A percentile compares a stretch with the other conserved stretches of the same genome.
These are phyloP conservation scores for Potentilla sterilis DNA, from an alignment of 306 rosid genomes.

Conservation along the genomic window DNA sequence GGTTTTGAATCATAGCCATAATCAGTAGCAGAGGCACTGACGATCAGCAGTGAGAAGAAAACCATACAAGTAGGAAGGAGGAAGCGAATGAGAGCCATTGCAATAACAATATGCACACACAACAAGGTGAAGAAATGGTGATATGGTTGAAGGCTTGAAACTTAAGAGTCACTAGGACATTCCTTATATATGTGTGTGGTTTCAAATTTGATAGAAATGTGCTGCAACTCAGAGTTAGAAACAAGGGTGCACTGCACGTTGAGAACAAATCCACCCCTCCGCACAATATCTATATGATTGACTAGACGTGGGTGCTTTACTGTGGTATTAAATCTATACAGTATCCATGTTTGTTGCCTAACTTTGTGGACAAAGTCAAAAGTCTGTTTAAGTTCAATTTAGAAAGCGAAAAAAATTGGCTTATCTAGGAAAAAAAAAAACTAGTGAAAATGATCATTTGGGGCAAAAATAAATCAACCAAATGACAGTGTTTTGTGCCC, in stretches of 20 bases:
- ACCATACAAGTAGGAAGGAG: conserved; percentile 20
- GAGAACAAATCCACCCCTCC: background rate
- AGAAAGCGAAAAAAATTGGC: too few relatives aligned
- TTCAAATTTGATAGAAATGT: background rate
- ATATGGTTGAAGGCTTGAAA: background rate
- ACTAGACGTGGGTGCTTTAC: background rate
- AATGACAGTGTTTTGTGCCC: too few relatives aligned
- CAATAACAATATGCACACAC: background rate
- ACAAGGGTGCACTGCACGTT: background rate
- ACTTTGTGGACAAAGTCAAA: too few relatives aligned
- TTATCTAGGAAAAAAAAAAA: too few relatives aligned
- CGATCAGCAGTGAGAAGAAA: conserved; percentile 27
- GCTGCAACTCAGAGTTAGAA: background rate
- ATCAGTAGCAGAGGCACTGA: conserved; percentile 37
- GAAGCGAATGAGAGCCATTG: conserved; percentile 13
- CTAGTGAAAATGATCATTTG: too few relatives aligned
- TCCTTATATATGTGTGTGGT: background rate
- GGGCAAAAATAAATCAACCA: too few relatives aligned
- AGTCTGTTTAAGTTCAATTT: too few relatives aligned
- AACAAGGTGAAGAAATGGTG: background rate
- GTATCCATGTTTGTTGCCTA: too few relatives aligned
- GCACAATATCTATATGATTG: background rate
- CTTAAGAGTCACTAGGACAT: background rate
- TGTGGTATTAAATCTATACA: too few relatives aligned
- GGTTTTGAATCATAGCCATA: conserved; percentile 31